Evolutionary conservation across 108 stramenopile genomes (phyloP), one percentile per base, ranked within the genome.

Genomic region (Cyclotella kingstonii): DNA sequence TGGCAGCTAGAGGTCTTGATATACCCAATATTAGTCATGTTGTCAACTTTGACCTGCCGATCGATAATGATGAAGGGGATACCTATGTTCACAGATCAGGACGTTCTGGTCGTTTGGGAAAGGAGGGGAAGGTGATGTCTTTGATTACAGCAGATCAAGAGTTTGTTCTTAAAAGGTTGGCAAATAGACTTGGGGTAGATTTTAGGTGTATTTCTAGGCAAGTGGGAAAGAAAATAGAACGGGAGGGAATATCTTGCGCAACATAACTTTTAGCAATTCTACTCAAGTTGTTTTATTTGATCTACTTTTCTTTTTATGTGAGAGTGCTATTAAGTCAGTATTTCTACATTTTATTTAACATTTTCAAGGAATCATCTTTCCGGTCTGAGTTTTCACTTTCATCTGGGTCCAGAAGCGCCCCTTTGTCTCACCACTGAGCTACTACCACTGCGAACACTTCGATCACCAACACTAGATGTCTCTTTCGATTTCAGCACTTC

Each of bases 21-120:
- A 62, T 95, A 18, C 63, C 73, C 7, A 79, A 82, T 35, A 77
- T 94, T 11, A 57, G 91, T 22, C 91, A 90, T 60, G 91, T 96
- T 9, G 79, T 96, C 51, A 82, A 96, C 38, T 93, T 82, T 63
- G 91, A 94, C 63, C 44, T 96, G 15, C 91, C 95, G 7, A 66
- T 53, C 42, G 85, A 90, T 53, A 75, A 75, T 17, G 63, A 66
- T 15, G 60, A 58, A 11, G 65, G 50, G 9, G 90, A 91, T 48
- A 81, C 83, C 17, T 96, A 94, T 67, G 81, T 91, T 31, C 95
- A 96, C 75, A 79, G 95, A 48, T 84, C 85, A 15, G 95, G 95
- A 44, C 85, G 95, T 7, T 77, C 95, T 17, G 95, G 93, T 33
- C 80, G 95, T 12, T 63, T 93, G 39, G 86, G 86, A 11, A 70